Base-by-base conservation (phyloP, 2,329 filamentous ascomycete species). In the Monosporascus sp. region DNA sequence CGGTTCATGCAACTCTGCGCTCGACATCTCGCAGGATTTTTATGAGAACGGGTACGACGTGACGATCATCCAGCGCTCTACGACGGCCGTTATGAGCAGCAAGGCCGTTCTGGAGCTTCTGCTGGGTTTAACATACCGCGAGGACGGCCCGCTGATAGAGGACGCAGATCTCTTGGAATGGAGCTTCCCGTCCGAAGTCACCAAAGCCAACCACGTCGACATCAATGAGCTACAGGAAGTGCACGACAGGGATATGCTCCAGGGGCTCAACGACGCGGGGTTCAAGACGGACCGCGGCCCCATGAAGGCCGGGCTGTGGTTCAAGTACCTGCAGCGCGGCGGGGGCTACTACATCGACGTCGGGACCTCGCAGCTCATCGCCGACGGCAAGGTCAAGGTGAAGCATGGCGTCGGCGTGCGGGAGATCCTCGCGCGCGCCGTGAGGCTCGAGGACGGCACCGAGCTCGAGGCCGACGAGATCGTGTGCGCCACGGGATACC, bases 151-250 rank as follows among this genome's bases (percentile, higher is more conserved):
- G 0, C 79, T 82, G 0, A 77, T 78, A 5, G 84, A 89, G 27
- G 87, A 89, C 45, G 81, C 82, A 0, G 88, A 92, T 60, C 54
- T 89, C 3, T 69, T 78, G 1, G 66, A 80, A 1, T 82, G 84
- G 64, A 78, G 80, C 35, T 68, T 80, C 2, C 86, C 88, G 0
- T 74, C 71, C 0, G 74, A 82, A 1, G 73, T 90, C 0, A 72
- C 83, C 52, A 89, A 89, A 60, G 72, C 80, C 0, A 64, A 82
- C 7, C 80, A 88, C 48, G 66, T 76, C 17, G 75, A 75, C 35
- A 43, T 71, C 4, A 78, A 75, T 2, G 60, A 65, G 8, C 52
- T 63, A 8, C 68, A 74, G 38, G 68, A 68, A 16, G 64, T 65
- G 4, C 56, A 63, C 14, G 74, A 78, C 55, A 61, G 62, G 24